Evolutionary conservation across 257 asterid genomes (phyloP), one percentile per base, ranked within the genome.

Genomic region (Solanum pinnatisectum): DNA sequence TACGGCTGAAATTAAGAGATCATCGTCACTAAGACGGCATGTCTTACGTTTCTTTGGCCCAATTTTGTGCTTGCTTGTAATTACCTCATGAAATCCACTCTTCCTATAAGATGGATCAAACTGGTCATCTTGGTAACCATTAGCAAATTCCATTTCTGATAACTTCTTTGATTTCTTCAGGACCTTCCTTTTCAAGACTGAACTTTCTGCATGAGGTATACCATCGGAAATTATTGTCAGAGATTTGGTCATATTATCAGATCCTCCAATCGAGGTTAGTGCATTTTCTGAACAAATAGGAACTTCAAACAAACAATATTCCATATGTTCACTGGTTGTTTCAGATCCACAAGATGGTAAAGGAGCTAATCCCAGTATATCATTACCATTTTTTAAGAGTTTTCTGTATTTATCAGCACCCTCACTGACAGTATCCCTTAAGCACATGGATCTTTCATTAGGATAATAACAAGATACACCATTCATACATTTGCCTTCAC

Each of bases 1-100:
- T 78, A 95, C 90, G 84, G 98, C 98, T 25, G 99, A 96, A 87
- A 97, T 93, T 88, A 97, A 93, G 87, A 95, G 96, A 90, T 96
- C 99, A 13, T 92, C 94, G 22, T 96, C 99, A 65, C 91, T 88
- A 83, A 93, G 93, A 87, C 91, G 82, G 68, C 93, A 90, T 37
- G 89, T 79, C 91, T 90, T 94, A 46, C 89, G 89, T 90, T 92
- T 93, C 90, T 91, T 93, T 83, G 93, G 88, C 88, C 94, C 87
- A 79, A 63, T 11, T 77, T 86, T 88, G 25, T 3, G 86, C 44
- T 49, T 82, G 15, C 22, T 82, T 32, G 86, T 32, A 52, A 32
- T 49, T 49, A 39, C 30, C 67, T 87, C 88, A 39, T 83, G 85
- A 37, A 30, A 36, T 32, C 83, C 89, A 87, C 42, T 84, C 42